A percentile compares a stretch with the other conserved stretches of the same genome.
Evolutionary conservation across 1,139 yeast species (phyloP).

Genomic region (Yamadazyma buinensis): DNA sequence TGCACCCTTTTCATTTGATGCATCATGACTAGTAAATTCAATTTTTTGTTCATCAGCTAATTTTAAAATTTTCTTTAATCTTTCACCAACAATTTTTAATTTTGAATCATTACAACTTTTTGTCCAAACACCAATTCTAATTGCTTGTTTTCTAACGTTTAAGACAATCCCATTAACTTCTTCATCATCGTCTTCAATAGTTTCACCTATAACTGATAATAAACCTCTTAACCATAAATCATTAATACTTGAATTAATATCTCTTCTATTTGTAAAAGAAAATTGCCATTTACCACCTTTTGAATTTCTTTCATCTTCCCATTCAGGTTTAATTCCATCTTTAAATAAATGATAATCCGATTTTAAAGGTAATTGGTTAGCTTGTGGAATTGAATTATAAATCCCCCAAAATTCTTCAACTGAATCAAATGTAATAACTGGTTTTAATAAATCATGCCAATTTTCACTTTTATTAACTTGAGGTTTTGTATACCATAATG

Average conservation of each 20-base stretch:
- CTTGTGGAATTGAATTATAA: conserved; percentile 89
- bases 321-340: conserved; percentile 93
- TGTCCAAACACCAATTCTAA: conserved; percentile 93
- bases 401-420: conserved; percentile 99
- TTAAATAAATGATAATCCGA: conserved; percentile 96
- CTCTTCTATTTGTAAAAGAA: conserved; percentile 69
- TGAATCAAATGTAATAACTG: conserved; percentile 85
- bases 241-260: conserved; percentile 60
- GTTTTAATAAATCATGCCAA: conserved; percentile 92
- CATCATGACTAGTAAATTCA: conserved; percentile 71
- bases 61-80: conserved; percentile 77
- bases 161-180: conserved; percentile 95
- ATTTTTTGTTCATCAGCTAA: conserved; percentile 65
- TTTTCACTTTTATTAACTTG: conserved; percentile 74
- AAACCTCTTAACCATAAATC: conserved; percentile 92
- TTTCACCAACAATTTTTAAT: conserved; percentile 70
- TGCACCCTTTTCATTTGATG: conserved; percentile 42
- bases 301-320: conserved; percentile 91
- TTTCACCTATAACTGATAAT: conserved; percentile 92
- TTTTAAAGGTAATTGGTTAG: conserved; percentile 84
- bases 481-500: conserved; percentile 97
- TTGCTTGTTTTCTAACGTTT: conserved; percentile 78
- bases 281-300: conserved; percentile 91
- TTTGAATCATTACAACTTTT: conserved; percentile 67
- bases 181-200: conserved; percentile 83